Base-by-base conservation (phyloP, 139 green algal species). In the Dunaliella primolecta region DNA sequence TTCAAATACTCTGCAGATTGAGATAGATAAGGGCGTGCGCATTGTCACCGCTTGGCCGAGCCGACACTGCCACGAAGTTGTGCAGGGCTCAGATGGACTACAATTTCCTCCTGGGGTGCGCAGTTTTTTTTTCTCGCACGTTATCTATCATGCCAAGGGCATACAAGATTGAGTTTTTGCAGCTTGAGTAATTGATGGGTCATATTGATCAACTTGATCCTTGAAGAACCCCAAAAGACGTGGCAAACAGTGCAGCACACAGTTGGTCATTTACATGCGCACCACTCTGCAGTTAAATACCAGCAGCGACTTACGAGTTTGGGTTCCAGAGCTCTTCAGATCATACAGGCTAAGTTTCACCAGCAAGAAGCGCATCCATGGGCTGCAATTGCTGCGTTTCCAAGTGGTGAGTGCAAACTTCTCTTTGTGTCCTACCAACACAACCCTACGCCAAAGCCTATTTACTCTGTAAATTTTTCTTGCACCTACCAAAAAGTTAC, bases 71-170 rank as follows among this genome's bases (percentile, higher is more conserved):
- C 57, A 0, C 0, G 87, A 90, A 64, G 32, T 3, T 23, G 87
- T 90, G 76, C 84, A 81, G 1, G 87, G 87, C 34, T 88, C 79
- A 25, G 87, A 90, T 38, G 84, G 79, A 3, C 84, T 86, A 36
- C 87, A 90, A 81, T 90, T 90, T 80, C 35, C 27, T 21, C 83
- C 87, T 32, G 21, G 21, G 25, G 29, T 77, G 71, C n/a, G n/a
- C n/a, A n/a, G n/a, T n/a, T n/a, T n/a, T n/a, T n/a, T n/a, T n/a
- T n/a, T n/a, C n/a, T n/a, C n/a, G n/a, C n/a, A n/a, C n/a, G n/a
- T n/a, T n/a, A n/a, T n/a, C n/a, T n/a, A n/a, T n/a, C n/a, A n/a
- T n/a, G n/a, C n/a, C n/a, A n/a, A n/a, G n/a, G n/a, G n/a, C n/a
- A n/a, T n/a, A n/a, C n/a, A n/a, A n/a, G n/a, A n/a, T n/a, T n/a